Conservation (phyloP, 2,329 filamentous ascomycete species). For the Botrytis medusae region DNA sequence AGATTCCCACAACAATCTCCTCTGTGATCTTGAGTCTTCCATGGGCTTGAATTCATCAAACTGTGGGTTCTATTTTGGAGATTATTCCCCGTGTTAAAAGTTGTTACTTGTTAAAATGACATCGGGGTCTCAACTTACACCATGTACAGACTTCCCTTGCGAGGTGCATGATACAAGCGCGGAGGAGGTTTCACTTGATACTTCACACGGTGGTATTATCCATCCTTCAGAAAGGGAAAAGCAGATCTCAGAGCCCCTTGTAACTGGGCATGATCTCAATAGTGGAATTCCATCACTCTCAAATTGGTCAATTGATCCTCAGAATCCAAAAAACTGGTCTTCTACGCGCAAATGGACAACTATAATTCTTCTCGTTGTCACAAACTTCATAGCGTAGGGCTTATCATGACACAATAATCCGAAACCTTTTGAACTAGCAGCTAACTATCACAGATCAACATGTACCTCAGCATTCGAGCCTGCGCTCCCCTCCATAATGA, state of each 20-base stretch:
- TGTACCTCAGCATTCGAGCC: constrained; percentile 7
- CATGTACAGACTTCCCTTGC: not conserved
- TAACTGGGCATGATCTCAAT: not conserved
- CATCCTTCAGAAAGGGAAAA: not conserved
- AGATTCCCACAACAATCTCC: not conserved
- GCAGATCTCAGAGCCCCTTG: not conserved
- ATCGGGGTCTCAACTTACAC: not conserved
- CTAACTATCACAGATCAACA: not conserved
- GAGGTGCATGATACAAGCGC: not conserved
- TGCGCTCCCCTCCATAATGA: not conserved
- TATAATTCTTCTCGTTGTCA: not conserved
- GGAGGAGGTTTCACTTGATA: not conserved
- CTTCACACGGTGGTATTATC: not conserved
- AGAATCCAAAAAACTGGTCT: constrained; percentile 9
- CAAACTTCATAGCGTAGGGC: not conserved
- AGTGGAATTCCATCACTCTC: not conserved
- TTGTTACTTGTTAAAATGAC: not conserved
- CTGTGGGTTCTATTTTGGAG: not conserved
- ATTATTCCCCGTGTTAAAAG: not conserved
- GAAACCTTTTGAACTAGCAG: not conserved
- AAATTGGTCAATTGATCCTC: not conserved
- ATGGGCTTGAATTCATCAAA: not conserved
- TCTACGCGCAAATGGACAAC: constrained; percentile 2
- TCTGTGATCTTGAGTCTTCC: not conserved
- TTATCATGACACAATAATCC: no score